These are phyloP conservation scores for Celoporthe dispersa DNA, from an alignment of 2,329 filamentous ascomycete genomes.

Conservation along the genomic window DNA sequence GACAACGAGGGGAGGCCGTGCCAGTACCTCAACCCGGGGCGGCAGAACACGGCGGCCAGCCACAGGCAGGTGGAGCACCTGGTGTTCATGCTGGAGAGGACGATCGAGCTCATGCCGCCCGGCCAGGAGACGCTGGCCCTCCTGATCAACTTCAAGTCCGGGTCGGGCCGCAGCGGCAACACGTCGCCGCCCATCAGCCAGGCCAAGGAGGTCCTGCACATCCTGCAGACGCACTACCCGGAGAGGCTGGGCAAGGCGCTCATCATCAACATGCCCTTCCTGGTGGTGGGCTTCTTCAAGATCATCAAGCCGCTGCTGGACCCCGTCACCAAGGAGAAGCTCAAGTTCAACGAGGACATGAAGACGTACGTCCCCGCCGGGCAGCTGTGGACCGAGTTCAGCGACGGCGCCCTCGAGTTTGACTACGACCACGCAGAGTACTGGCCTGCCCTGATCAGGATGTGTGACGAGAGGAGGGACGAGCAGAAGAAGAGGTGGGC, in stretches of 20 bases:
- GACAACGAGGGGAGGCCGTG: slow-evolving; percentile 87
- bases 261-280: slow-evolving; percentile 85
- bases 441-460: slow-evolving; percentile 81
- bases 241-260: slow-evolving; percentile 88
- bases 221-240: slow-evolving; percentile 94
- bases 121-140: slow-evolving; percentile 86
- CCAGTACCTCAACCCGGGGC: slow-evolving; percentile 85
- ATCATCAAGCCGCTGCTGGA: slow-evolving; percentile 96
- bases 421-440: slow-evolving; percentile 87
- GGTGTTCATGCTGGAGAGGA: slow-evolving; percentile 93
- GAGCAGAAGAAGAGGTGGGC: slow-evolving; percentile 74
- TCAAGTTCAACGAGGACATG: slow-evolving; percentile 97
- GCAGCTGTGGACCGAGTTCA: slow-evolving; percentile 80
- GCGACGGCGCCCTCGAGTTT: slow-evolving; percentile 76
- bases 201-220: slow-evolving; percentile 82
- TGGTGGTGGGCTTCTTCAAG: slow-evolving; percentile 94
- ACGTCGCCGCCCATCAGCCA: slow-evolving; percentile 73
- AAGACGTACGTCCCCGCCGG: slow-evolving; percentile 76
- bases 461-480: slow-evolving; percentile 69
- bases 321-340: slow-evolving; percentile 88
- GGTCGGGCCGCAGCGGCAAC: slow-evolving; percentile 73
- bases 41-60: slow-evolving; percentile 88
- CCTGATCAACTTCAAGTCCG: slow-evolving; percentile 88
- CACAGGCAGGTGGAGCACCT: slow-evolving; percentile 91
- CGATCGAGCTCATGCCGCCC: slow-evolving; percentile 83